These are phyloP conservation scores for Pleurotus sapidus DNA, from an alignment of 768 basidiomycete species.

Conservation along the genomic window DNA sequence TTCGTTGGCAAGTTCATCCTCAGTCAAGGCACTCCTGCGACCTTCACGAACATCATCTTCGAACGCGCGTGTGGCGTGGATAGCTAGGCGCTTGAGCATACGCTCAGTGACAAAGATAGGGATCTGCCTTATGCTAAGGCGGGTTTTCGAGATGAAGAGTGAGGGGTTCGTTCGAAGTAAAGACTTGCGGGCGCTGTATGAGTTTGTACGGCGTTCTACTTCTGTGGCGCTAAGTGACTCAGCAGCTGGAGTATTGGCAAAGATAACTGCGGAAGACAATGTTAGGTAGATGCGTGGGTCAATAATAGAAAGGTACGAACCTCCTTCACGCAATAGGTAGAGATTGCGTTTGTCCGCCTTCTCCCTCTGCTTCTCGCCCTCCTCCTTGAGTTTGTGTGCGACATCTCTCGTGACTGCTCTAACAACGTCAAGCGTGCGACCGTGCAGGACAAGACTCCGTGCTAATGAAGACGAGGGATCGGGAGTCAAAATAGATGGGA, in stretches of 20 bases:
- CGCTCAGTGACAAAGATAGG: slow-evolving; percentile 90
- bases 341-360: slow-evolving; percentile 95
- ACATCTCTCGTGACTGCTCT: slow-evolving; percentile 89
- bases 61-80: slow-evolving; percentile 78
- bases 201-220: slow-evolving; percentile 78
- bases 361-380: slow-evolving; percentile 77
- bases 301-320: slow-evolving; percentile 37
- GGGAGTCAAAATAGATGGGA: slow-evolving; percentile 88
- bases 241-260: slow-evolving; percentile 84
- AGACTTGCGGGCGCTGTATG: slow-evolving; percentile 81
- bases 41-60: slow-evolving; percentile 72
- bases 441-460: slow-evolving; percentile 82
- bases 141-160: slow-evolving; percentile 91
- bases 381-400: slow-evolving; percentile 86
- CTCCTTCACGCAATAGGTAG: slow-evolving; percentile 95
- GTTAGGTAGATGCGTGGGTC: slow-evolving; percentile 2
- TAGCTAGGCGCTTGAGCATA: slow-evolving; percentile 82
- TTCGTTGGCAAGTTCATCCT: slow-evolving; percentile 65
- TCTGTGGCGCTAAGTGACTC: slow-evolving; percentile 67
- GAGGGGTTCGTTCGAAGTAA: slow-evolving; percentile 91
- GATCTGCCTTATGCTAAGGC: slow-evolving; percentile 90
- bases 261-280: slow-evolving; percentile 61
- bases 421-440: slow-evolving; percentile 87
- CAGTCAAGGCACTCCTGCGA: slow-evolving; percentile 53
- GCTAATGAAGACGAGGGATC: slow-evolving; percentile 89